phyloP scores from a whole-genome alignment of 2,329 filamentous ascomycete genomes.

The Mariannaea elegans region DNA sequence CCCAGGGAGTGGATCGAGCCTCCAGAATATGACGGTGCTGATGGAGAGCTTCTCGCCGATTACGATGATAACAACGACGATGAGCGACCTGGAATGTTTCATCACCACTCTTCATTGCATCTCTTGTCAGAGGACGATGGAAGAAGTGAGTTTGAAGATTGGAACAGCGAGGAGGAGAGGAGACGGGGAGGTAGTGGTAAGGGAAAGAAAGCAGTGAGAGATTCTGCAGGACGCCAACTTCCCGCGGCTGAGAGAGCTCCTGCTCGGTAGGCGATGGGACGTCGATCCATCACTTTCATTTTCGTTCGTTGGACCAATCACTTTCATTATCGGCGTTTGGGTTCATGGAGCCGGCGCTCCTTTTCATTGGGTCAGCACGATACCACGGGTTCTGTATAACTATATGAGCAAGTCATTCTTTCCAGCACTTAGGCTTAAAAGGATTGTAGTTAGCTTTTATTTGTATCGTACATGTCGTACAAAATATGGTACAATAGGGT shows the following conservation, averaged over 20 bases:
- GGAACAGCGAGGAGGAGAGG: slow-evolving; percentile 58
- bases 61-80: slow-evolving; percentile 54
- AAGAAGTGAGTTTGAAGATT: slow-evolving; percentile 46
- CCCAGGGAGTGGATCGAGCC: slow-evolving; percentile 84
- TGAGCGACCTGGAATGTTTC: slow-evolving; percentile 69
- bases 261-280: slow-evolving; percentile 24
- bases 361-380: slow-evolving; percentile 34
- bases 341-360: slow-evolving; percentile 27
- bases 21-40: slow-evolving; percentile 77
- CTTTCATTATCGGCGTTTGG: slow-evolving; percentile 34
- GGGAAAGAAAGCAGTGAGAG: slow-evolving; percentile 56
- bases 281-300: background rate
- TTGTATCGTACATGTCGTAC: slow-evolving; percentile 47
- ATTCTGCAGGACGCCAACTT: slow-evolving; percentile 60
- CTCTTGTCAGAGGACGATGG: slow-evolving; percentile 41
- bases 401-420: slow-evolving; percentile 34
- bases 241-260: slow-evolving; percentile 64
- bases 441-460: slow-evolving; percentile 33
- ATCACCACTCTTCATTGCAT: slow-evolving; percentile 46
- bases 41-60: slow-evolving; percentile 73
- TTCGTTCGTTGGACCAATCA: background rate
- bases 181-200: slow-evolving; percentile 51
- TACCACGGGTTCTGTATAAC: slow-evolving; percentile 37
- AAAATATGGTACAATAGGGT: slow-evolving; percentile 48
- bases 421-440: slow-evolving; percentile 21